Base-by-base conservation (phyloP, 202 grass and related monocot species). In the Schoenoplectus triqueter region DNA sequence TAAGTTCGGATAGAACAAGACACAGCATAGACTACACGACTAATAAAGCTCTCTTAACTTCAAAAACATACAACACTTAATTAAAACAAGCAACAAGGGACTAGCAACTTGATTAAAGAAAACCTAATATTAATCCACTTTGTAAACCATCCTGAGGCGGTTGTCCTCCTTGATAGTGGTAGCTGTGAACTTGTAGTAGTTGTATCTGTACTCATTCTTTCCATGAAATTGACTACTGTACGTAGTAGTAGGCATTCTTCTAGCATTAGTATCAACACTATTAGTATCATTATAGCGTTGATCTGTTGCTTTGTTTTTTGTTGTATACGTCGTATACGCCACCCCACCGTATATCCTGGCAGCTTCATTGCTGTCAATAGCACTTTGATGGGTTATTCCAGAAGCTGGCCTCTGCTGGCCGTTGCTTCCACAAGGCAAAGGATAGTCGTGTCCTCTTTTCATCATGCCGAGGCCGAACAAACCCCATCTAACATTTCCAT, bases 331-430 rank as follows among this genome's bases (percentile, higher is more conserved):
- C 15, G 55, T 80, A n/a, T 46, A 64, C 55, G 10, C 13, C 18
- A 6, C 13, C 9, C 77, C 77, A 1, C 55, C 77, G 31, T 80
- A 80, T 13, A 2, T 80, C 77, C n/a, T 61, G 4, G 18, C 56
- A 1, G 42, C 77, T 56, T 80, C 56, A 4, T 80, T 80, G 52
- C 56, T 61, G 59, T 80, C 77, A 2, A 66, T 80, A 19, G 45
- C 77, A 8, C 46, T 80, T 73, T 20, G 45, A 11, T 10, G 8
- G 10, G 17, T 50, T 9, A 8, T 51, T 49, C 7, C 46, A 19
- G 17, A 10, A 50, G 17, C 46, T n/a, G 9, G 10, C 71, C 71
- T 74, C 48, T 74, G 71, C 48, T 20, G 45, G 69, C 7, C 50
- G 17, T 73, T 51, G n/a, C 44, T 19, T 19, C 46, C 70, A 21